phyloP scores from a whole-genome alignment of 345 rosid genomes.

The Kandelia obovata region DNA sequence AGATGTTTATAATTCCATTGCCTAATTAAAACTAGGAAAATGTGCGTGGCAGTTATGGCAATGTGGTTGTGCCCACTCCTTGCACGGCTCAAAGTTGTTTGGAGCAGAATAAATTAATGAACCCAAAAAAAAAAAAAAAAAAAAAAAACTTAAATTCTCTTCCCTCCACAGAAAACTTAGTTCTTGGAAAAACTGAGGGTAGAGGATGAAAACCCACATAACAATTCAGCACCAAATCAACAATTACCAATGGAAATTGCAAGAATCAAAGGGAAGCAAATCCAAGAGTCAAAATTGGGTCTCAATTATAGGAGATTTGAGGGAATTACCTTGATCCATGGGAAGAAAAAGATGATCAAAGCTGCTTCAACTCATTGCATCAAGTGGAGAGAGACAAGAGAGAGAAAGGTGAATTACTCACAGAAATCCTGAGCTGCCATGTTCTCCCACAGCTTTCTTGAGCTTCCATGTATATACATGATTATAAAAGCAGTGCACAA shows the following conservation, averaged over 20 bases:
- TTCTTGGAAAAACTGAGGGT: background rate
- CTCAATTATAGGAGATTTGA: slow-evolving; percentile 1
- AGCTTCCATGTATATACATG: slow-evolving; percentile 32
- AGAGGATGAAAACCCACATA: slow-evolving; percentile 14
- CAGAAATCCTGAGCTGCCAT: slow-evolving; percentile 50
- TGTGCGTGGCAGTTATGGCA: background rate
- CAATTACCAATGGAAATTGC: background rate
- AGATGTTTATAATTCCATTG: background rate
- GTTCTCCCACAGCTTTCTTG: slow-evolving; percentile 89
- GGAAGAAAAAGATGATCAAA: background rate
- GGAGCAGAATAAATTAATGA: background rate
- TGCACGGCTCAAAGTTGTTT: slow-evolving; percentile 23
- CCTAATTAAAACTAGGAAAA: slow-evolving; percentile 19
- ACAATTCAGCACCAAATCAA: slow-evolving; percentile 11
- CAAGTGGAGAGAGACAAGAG: background rate
- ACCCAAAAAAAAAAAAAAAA: background rate
- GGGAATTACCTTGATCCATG: slow-evolving; percentile 23
- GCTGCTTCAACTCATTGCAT: background rate
- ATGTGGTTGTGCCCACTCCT: background rate
- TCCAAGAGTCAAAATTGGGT: background rate
- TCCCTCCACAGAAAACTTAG: background rate
- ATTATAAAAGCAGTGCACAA: background rate
- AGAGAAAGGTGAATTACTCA: background rate
- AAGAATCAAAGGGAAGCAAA: background rate
- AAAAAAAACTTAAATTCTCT: background rate